A percentile compares a stretch with the other conserved stretches of the same genome.
Evolutionary conservation across 106 monocot species (phyloP).

Genomic region (Dendrobium nobile): DNA sequence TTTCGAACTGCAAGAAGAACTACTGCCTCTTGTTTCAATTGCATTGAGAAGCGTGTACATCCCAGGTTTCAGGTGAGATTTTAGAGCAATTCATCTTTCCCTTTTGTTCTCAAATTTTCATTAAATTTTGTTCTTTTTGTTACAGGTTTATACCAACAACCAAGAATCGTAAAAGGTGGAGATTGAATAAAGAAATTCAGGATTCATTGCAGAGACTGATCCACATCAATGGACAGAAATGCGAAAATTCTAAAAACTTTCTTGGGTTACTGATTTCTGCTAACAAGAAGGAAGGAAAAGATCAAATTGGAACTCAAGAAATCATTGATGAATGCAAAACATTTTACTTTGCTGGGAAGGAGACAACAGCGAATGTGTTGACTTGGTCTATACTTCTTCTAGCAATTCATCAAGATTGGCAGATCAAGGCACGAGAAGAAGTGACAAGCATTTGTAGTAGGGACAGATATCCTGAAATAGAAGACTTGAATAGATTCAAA

Average conservation of each 20-base stretch:
- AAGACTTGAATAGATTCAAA: constrained; percentile 49
- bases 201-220: constrained; percentile 43
- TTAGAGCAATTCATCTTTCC: not conserved
- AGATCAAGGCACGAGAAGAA: constrained; percentile 65
- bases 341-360: constrained; percentile 91
- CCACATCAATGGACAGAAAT: constrained; percentile 28
- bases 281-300: constrained; percentile 27
- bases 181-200: constrained; percentile 47
- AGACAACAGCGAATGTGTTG: constrained; percentile 70
- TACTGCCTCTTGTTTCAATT: constrained; percentile 50
- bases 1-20: constrained; percentile 74
- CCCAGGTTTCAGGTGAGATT: constrained; percentile 66
- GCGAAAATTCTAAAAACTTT: constrained; percentile 53
- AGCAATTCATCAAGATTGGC: constrained; percentile 75
- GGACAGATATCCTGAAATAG: constrained; percentile 16
- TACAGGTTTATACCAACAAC: constrained; percentile 61
- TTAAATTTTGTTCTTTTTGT: constrained; percentile 1
- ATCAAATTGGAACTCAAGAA: constrained; percentile 47
- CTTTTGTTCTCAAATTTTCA: not conserved
- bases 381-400: constrained; percentile 74
- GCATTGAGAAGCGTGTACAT: constrained; percentile 60
- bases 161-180: constrained; percentile 43
- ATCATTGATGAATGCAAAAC: constrained; percentile 92
- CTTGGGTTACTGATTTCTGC: constrained; percentile 67
- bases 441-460: constrained; percentile 32